Base-by-base conservation (phyloP, 805 yeast species). In the Hanseniaspora mollemarum region DNA sequence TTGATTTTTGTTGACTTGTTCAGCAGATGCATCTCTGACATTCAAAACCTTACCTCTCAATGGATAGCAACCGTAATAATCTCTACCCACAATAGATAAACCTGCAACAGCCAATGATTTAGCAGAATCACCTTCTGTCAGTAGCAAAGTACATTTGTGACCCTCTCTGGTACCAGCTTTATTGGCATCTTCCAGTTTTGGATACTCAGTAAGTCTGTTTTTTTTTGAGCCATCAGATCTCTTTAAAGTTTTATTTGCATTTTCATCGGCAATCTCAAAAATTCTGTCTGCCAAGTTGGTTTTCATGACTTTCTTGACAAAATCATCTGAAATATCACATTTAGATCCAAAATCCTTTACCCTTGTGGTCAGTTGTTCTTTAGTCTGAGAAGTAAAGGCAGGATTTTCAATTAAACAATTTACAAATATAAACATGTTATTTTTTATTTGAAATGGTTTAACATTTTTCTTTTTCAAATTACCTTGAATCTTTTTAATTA, bases 71-170 rank as follows among this genome's bases (percentile, higher is more conserved):
- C 98, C 98, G 61, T 87, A 92, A 58, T 77, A 78, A 64, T 92
- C 96, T 66, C 97, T 76, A 24, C 98, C 98, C 39, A 92, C 94
- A 26, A 90, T 95, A 0, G 94, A 82, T 32, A 92, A 71, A 26
- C 98, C 98, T 2, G 94, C 84, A 13, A 86, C 92, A 1, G 98
- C 98, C 54, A 86, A 72, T 2, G 94, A 77, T 70, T 78, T 72
- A 57, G 98, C 98, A 55, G 98, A 92, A 61, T 88, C 96, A 62
- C 98, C 98, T 70, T 92, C 98, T 1, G 98, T 92, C 53, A 92
- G 67, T 60, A 92, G 86, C 59, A 92, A 71, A 1, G 97, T 90
- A 71, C 97, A 88, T 65, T 86, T 84, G 59, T 81, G 74, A 25
- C 96, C 95, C 19, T 88, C 96, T 55, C 73, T 78, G 0, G 97